Conservation (phyloP, 371 early-diverging fungal genomes). For the Blakeslea trispora region DNA sequence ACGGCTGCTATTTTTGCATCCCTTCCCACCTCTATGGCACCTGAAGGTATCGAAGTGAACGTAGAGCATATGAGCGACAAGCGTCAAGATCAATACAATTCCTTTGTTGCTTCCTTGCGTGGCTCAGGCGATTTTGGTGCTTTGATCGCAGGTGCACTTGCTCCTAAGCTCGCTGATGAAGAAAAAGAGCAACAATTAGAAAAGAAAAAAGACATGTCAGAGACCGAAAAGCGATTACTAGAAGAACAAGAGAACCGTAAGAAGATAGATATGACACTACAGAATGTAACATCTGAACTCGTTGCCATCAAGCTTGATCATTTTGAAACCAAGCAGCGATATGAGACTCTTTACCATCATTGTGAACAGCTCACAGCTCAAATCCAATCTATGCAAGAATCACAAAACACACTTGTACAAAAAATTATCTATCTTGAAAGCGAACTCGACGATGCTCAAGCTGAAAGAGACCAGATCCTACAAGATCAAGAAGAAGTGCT, state of each 20-base stretch:
- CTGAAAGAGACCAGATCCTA: slow-evolving; percentile 36
- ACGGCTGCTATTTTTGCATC: slow-evolving; percentile 5
- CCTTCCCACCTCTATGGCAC: not conserved
- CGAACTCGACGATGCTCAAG: slow-evolving; percentile 31
- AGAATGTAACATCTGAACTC: slow-evolving; percentile 41
- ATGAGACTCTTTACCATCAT: slow-evolving; percentile 41
- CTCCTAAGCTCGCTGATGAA: slow-evolving; percentile 12
- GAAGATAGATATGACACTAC: slow-evolving; percentile 20
- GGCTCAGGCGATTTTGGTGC: slow-evolving; percentile 50
- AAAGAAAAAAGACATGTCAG: slow-evolving; percentile 14
- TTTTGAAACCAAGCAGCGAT: slow-evolving; percentile 44
- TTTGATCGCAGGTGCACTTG: slow-evolving; percentile 41
- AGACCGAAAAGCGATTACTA: not conserved
- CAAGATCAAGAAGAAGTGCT: slow-evolving; percentile 39
- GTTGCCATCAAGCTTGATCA: slow-evolving; percentile 39
- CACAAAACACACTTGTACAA: slow-evolving; percentile 16
- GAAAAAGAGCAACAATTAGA: slow-evolving; percentile 1
- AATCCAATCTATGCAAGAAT: slow-evolving; percentile 23
- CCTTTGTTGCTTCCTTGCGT: slow-evolving; percentile 44
- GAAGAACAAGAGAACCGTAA: not conserved
- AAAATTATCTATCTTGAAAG: slow-evolving; percentile 29
- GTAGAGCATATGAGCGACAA: slow-evolving; percentile 5
- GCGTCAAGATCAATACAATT: slow-evolving; percentile 23
- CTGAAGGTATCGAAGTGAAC: no score
- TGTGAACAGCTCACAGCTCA: slow-evolving; percentile 35